Conservation (phyloP, 2,329 filamentous ascomycete genomes). For the Phyllosticta citriasiana region DNA sequence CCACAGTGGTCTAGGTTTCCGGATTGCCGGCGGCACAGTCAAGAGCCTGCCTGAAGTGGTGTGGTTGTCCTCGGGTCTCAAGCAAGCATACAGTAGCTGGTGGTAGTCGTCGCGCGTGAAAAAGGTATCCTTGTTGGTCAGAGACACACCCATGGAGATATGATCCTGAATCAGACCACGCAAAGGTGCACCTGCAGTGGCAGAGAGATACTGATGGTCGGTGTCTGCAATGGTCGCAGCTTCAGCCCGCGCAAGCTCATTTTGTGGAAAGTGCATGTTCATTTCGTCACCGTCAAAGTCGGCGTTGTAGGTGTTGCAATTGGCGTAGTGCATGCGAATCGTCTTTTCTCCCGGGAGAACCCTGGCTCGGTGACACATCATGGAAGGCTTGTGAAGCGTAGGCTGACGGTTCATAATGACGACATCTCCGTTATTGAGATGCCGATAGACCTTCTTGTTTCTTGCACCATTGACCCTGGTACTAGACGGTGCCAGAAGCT, state of each 20-base stretch:
- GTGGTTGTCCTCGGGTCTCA: conserved; percentile 84
- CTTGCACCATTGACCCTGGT: conserved; percentile 63
- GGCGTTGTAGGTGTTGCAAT: conserved; percentile 98
- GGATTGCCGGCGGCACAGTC: conserved; percentile 67
- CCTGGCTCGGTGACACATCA: conserved; percentile 93
- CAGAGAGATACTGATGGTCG: conserved; percentile 92
- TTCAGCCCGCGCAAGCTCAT: conserved; percentile 86
- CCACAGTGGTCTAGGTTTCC: conserved; percentile 76
- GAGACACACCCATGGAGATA: conserved; percentile 82
- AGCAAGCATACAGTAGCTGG: conserved; percentile 80
- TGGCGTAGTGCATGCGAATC: conserved; percentile 98
- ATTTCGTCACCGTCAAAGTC: conserved; percentile 99
- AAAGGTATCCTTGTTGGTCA: conserved; percentile 86
- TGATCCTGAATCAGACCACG: conserved; percentile 98
- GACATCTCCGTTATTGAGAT: conserved; percentile 92
- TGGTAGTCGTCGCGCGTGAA: conserved; percentile 84
- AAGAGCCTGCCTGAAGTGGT: conserved; percentile 74
- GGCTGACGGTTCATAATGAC: conserved; percentile 98
- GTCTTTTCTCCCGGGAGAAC: conserved; percentile 93
- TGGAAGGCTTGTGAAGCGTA: conserved; percentile 95
- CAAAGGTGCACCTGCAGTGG: conserved; percentile 84
- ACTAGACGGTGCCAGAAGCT: conserved; percentile 76
- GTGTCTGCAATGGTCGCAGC: conserved; percentile 90
- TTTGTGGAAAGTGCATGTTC: conserved; percentile 99
- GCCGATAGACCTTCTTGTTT: conserved; percentile 94